phyloP scores from a whole-genome alignment of 805 yeast genomes.

The Hanseniaspora lachancei region DNA sequence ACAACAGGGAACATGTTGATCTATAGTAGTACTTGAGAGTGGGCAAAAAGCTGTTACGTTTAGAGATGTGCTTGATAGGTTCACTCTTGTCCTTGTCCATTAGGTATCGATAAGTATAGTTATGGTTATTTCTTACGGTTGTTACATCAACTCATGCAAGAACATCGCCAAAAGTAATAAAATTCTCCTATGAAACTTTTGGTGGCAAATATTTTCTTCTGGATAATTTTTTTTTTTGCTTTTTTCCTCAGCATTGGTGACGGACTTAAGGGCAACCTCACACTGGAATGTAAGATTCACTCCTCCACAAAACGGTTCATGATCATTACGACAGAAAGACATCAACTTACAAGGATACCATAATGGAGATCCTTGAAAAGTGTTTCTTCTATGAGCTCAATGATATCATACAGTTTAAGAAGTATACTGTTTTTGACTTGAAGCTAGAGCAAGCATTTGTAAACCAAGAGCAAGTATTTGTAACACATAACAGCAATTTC shows the following conservation, averaged over 20 bases:
- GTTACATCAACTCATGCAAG: background rate
- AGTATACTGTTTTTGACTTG: background rate
- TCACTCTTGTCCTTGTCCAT: background rate
- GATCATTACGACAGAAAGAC: no score
- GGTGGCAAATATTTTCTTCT: no score
- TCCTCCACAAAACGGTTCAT: no score
- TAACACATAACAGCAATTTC: background rate
- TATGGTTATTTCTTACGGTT: background rate
- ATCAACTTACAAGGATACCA: no score
- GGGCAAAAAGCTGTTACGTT: slow-evolving; percentile 18
- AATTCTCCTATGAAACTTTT: no score
- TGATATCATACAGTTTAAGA: background rate
- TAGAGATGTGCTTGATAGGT: background rate
- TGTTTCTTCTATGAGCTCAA: slow-evolving; percentile 1
- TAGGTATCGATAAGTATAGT: background rate
- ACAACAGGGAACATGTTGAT: slow-evolving; percentile 39
- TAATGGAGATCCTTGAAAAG: slow-evolving; percentile 10
- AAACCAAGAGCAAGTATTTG: background rate
- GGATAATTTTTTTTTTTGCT: no score
- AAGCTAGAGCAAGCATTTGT: background rate
- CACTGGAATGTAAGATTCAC: no score
- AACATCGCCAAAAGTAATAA: no score
- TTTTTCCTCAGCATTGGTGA: no score
- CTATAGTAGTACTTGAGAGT: slow-evolving; percentile 43
- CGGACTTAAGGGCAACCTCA: no score